phyloP scores from a whole-genome alignment of 495 filamentous ascomycete species.

The Podospora anserina region DNA sequence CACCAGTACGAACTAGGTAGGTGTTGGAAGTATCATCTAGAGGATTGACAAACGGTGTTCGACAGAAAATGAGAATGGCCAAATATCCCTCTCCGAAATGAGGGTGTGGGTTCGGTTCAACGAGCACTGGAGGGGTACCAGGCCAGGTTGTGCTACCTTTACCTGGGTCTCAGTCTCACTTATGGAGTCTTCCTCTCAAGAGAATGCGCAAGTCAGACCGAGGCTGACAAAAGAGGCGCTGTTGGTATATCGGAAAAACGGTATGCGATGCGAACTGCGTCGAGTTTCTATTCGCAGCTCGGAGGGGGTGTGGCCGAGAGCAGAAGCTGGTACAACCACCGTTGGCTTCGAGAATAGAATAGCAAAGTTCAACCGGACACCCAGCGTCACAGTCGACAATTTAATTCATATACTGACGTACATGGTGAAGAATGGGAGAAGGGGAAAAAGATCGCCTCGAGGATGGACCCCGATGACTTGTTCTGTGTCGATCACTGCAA shows the following conservation, averaged over 20 bases:
- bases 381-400: neutral
- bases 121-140: constrained; percentile 9
- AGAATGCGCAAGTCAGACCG: neutral
- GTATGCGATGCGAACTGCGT: neutral
- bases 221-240: constrained; percentile 10
- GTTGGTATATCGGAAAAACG: neutral
- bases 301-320: neutral
- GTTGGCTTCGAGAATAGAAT: neutral
- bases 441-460: neutral
- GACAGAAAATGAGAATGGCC: neutral
- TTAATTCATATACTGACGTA: neutral
- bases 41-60: neutral
- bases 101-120: constrained; percentile 5
- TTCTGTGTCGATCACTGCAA: constrained; percentile 5
- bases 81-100: neutral
- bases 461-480: neutral
- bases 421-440: constrained; percentile 6
- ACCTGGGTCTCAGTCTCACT: neutral
- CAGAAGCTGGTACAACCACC: neutral
- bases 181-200: neutral
- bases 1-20: neutral
- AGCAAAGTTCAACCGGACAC: neutral
- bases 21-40: neutral
- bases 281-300: neutral
- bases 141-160: constrained; percentile 1